These are phyloP conservation scores for Heterobasidion occidentale DNA, from an alignment of 1,284 basidiomycete genomes.

Conservation along the genomic window DNA sequence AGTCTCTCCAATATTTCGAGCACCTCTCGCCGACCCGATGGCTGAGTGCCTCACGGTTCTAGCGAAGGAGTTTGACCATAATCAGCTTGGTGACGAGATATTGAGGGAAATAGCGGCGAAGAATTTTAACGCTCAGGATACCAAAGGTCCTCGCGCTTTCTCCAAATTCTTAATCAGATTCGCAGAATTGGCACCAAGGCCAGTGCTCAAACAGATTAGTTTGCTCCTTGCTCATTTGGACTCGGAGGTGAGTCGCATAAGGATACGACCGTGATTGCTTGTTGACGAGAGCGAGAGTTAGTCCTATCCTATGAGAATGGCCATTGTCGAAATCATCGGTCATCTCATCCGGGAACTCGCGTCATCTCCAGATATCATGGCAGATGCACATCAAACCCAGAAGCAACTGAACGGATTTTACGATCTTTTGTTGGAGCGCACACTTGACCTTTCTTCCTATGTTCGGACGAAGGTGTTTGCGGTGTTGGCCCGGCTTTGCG, in stretches of 20 bases:
- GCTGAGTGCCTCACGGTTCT: slow-evolving; percentile 83
- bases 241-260: slow-evolving; percentile 62
- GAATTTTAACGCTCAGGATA: slow-evolving; percentile 75
- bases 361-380: slow-evolving; percentile 43
- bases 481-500: slow-evolving; percentile 67
- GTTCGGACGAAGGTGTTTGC: slow-evolving; percentile 85
- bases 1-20: slow-evolving; percentile 90
- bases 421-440: slow-evolving; percentile 79
- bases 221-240: slow-evolving; percentile 83
- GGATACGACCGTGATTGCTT: background rate
- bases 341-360: slow-evolving; percentile 75
- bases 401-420: slow-evolving; percentile 84
- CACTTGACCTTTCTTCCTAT: slow-evolving; percentile 85
- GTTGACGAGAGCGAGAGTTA: slow-evolving; percentile 21
- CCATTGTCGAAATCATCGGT: slow-evolving; percentile 83
- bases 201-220: slow-evolving; percentile 86
- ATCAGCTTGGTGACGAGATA: slow-evolving; percentile 87
- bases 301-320: slow-evolving; percentile 96
- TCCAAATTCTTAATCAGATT: slow-evolving; percentile 81
- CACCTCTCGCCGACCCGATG: slow-evolving; percentile 92
- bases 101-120: slow-evolving; percentile 79
- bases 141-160: slow-evolving; percentile 83
- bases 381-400: slow-evolving; percentile 52
- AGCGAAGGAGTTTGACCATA: slow-evolving; percentile 83
- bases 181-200: slow-evolving; percentile 78